Evolutionary conservation across 2,329 filamentous ascomycete genomes (phyloP), one percentile per base, ranked within the genome.

Genomic region (Botryotinia globosa): DNA sequence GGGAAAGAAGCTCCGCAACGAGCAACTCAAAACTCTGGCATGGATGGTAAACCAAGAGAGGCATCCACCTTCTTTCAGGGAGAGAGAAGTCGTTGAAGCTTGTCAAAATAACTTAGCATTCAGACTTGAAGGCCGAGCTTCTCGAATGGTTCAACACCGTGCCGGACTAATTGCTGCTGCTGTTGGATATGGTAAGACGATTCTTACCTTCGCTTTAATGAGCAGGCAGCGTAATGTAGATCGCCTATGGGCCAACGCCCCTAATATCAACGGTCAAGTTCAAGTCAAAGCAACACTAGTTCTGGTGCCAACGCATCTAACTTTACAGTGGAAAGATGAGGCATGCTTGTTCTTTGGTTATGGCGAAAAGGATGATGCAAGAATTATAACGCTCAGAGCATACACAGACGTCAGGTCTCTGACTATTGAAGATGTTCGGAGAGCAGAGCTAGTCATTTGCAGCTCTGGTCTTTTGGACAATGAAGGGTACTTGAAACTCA

Each of bases 111-210:
- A 83, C 34, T 77, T 90, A 44, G 83, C 85, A 18, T 91, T 88
- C 87, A 85, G 87, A 73, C 84, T 85, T 3, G 89, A 91, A 78
- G 88, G 83, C 1, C 81, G 80, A n/a, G 86, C 84, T n/a, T 76
- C 84, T 73, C 78, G 82, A 51, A 37, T 79, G n/a, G 66, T 82
- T 69, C 51, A 73, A 45, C 74, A 90, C 58, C 85, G 84, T 29
- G 90, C 90, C 20, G 90, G 90, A 8, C 83, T 92, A 29, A 82
- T 91, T 48, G 89, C 89, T 3, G 89, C 91, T 77, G 84, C 88
- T 62, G 88, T 91, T 48, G 89, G 88, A 0, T 92, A 90, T 77
- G 90, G 90, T 0, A 92, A 92, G 77, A 92, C 90, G 0, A 85
- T 89, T 1, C 85, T 87, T 84, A n/a, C 54, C 10, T 45, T 56